These are phyloP conservation scores for Penicillium samsonianum DNA, from an alignment of 495 filamentous ascomycete species.

Conservation along the genomic window DNA sequence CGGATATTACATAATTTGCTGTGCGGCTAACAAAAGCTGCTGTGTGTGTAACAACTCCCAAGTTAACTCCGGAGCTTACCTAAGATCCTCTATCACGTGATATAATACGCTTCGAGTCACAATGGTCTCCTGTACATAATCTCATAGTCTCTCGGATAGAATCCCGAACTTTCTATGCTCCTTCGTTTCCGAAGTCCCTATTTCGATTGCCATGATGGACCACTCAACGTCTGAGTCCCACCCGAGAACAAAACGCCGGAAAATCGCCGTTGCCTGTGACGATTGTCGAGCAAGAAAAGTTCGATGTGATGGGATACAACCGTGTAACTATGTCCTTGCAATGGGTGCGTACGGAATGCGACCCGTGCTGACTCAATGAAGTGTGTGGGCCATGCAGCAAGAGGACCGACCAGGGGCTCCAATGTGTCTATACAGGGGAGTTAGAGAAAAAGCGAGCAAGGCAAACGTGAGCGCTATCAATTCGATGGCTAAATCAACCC, in stretches of 20 bases:
- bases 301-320: constrained; percentile 43
- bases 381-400: constrained; percentile 43
- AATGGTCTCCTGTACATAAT: background rate
- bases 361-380: constrained; percentile 20
- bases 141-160: constrained; percentile 3
- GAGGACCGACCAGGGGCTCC: constrained; percentile 19
- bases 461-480: constrained; percentile 20
- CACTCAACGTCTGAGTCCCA: background rate
- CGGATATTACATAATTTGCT: too few species aligned
- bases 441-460: constrained; percentile 36
- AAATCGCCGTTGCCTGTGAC: constrained; percentile 42
- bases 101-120: background rate
- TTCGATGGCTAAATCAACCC: background rate
- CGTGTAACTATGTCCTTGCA: constrained; percentile 30
- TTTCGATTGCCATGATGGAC: background rate
- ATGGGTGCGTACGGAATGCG: constrained; percentile 15
- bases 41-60: too few species aligned
- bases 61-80: too few species aligned
- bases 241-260: constrained; percentile 31
- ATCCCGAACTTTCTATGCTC: constrained; percentile 8
- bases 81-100: too few species aligned
- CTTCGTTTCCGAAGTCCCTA: background rate
- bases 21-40: too few species aligned
- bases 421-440: constrained; percentile 38
- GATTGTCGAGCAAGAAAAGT: constrained; percentile 40